These are phyloP conservation scores for Papiliotrema nemorosa DNA, from an alignment of 1,284 basidiomycete genomes.

Conservation along the genomic window DNA sequence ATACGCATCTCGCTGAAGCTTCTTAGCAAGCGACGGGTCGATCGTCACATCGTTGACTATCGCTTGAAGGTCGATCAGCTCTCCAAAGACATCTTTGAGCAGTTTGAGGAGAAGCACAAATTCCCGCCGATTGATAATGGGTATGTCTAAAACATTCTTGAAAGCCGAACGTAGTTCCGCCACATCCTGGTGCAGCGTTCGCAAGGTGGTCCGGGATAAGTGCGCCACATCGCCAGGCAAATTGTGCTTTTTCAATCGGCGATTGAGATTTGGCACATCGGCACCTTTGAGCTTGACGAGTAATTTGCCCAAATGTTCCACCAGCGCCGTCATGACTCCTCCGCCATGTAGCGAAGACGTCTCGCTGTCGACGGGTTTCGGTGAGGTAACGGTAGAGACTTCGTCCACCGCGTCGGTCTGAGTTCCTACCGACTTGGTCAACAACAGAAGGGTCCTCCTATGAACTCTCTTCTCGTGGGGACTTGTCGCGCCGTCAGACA, in stretches of 20 bases:
- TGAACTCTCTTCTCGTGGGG: slow-evolving; percentile 23
- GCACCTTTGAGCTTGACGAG: slow-evolving; percentile 70
- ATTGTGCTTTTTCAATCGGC: slow-evolving; percentile 86
- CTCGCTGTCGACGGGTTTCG: slow-evolving; percentile 20
- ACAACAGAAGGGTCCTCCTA: slow-evolving; percentile 55
- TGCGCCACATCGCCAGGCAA: slow-evolving; percentile 79
- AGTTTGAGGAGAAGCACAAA: slow-evolving; percentile 78
- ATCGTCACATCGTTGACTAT: slow-evolving; percentile 87
- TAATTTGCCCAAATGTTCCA: slow-evolving; percentile 68
- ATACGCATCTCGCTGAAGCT: slow-evolving; percentile 62
- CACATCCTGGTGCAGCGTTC: slow-evolving; percentile 69
- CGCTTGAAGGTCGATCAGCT: slow-evolving; percentile 76
- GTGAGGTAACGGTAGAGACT: slow-evolving; percentile 14
- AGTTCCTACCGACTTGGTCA: slow-evolving; percentile 63
- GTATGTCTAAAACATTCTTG: slow-evolving; percentile 58
- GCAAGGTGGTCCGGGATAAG: slow-evolving; percentile 78
- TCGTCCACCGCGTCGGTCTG: slow-evolving; percentile 61
- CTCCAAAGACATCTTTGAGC: slow-evolving; percentile 77
- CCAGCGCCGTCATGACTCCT: slow-evolving; percentile 46
- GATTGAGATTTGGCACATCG: slow-evolving; percentile 82
- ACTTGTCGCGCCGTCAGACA: slow-evolving; percentile 21
- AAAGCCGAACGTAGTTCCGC: slow-evolving; percentile 69
- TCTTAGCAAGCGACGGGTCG: slow-evolving; percentile 71
- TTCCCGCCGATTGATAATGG: slow-evolving; percentile 72
- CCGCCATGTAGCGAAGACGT: slow-evolving; percentile 33